Conservation (phyloP, 495 filamentous ascomycete genomes). For the Emericellopsis terricola region DNA sequence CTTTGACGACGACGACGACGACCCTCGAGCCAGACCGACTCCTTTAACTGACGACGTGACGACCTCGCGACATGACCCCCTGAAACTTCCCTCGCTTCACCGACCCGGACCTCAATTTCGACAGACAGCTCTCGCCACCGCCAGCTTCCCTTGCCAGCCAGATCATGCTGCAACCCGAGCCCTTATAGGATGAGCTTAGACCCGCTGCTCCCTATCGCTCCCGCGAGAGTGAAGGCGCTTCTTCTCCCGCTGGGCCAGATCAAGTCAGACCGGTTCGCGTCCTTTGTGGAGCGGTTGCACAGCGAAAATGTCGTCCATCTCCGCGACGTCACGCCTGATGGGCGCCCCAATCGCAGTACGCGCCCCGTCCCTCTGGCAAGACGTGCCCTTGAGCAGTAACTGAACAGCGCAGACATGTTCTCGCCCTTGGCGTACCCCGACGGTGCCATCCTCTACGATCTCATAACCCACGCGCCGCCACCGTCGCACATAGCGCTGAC, state of each 20-base stretch:
- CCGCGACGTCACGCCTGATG: constrained; percentile 80
- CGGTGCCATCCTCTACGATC: constrained; percentile 78
- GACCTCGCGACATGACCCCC: no score
- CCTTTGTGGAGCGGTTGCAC: constrained; percentile 61
- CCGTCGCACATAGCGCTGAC: constrained; percentile 59
- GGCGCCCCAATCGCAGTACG: constrained; percentile 75
- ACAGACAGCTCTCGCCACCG: no score
- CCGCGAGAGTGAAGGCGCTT: constrained; percentile 70
- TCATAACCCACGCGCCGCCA: constrained; percentile 61
- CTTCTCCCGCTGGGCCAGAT: constrained; percentile 76
- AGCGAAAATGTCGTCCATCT: constrained; percentile 70
- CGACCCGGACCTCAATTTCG: not conserved
- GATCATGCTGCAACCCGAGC: no score
- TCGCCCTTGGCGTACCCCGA: constrained; percentile 82
- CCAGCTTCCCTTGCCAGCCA: no score
- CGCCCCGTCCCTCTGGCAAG: not conserved
- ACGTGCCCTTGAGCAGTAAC: not conserved
- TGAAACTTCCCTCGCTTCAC: not conserved
- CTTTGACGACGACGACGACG: no score
- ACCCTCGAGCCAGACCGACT: no score
- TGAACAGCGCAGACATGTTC: constrained; percentile 57
- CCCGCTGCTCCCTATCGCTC: constrained; percentile 70
- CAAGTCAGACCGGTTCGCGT: constrained; percentile 58
- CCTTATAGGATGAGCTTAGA: constrained; percentile 71
- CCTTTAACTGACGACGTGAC: no score